Evolutionary conservation across 352 stramenopile species (phyloP).

Genomic region (Globisporangium camurandrum): DNA sequence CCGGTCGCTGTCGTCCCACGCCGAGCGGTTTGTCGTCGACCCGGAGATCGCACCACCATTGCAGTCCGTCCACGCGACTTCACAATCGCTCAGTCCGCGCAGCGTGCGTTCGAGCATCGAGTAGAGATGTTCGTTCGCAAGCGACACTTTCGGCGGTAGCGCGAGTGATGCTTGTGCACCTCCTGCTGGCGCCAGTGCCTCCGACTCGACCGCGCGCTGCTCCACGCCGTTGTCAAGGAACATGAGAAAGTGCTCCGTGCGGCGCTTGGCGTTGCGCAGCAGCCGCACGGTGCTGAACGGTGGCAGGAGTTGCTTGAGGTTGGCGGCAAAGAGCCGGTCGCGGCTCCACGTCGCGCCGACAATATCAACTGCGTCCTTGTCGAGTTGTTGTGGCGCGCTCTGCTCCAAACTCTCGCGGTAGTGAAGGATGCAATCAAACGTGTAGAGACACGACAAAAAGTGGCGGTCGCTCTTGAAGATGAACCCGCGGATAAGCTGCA

Average conservation of each 20-base stretch:
- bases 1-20: slow-evolving; percentile 25
- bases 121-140: slow-evolving; percentile 77
- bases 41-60: slow-evolving; percentile 32
- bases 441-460: slow-evolving; percentile 73
- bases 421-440: slow-evolving; percentile 69
- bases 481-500: slow-evolving; percentile 65
- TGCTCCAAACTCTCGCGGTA: slow-evolving; percentile 41
- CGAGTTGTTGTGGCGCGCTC: slow-evolving; percentile 30
- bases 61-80: slow-evolving; percentile 81
- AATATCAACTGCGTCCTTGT: slow-evolving; percentile 24
- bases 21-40: slow-evolving; percentile 2
- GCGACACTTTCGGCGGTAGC: slow-evolving; percentile 22
- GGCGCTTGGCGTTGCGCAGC: slow-evolving; percentile 50
- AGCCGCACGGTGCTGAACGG: slow-evolving; percentile 82
- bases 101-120: slow-evolving; percentile 83
- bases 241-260: slow-evolving; percentile 81
- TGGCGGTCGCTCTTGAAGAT: slow-evolving; percentile 76
- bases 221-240: slow-evolving; percentile 48
- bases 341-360: slow-evolving; percentile 47
- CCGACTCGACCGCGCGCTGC: neutral
- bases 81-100: slow-evolving; percentile 69
- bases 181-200: neutral
- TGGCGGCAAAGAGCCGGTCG: slow-evolving; percentile 33
- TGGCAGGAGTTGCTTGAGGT: slow-evolving; percentile 50
- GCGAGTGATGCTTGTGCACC: neutral